Percentiles rank a stretch among this genome's conserved stretches.
phyloP scores from a whole-genome alignment of 139 green algal species.

The Coelastrella sp. region DNA sequence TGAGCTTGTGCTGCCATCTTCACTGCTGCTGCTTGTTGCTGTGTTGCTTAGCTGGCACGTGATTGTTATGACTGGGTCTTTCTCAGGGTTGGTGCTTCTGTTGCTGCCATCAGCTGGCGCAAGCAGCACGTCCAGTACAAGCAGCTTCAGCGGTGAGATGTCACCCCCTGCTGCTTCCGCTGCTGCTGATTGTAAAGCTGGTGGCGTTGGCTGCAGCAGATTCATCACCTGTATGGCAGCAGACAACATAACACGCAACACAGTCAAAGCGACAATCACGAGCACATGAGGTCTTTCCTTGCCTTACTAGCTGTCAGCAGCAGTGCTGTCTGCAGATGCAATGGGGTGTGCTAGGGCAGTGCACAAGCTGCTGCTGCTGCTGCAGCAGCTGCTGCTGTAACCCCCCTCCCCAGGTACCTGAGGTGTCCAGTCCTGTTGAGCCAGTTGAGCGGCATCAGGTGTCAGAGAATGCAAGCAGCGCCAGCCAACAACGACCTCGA shows the following conservation, averaged over 20 bases:
- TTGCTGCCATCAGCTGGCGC: conserved; percentile 60
- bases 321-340: too few relatives aligned
- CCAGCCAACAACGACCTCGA: conserved; percentile 71
- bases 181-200: conserved; percentile 16
- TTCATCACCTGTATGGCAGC: conserved; percentile 18
- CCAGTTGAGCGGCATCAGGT: conserved; percentile 82
- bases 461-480: conserved; percentile 61
- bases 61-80: conserved; percentile 77
- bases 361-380: too few relatives aligned
- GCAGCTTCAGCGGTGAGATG: conserved; percentile 66
- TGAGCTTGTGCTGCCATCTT: not conserved
- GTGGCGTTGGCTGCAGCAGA: conserved; percentile 16
- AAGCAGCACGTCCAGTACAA: conserved; percentile 71
- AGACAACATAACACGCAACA: not conserved
- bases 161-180: conserved; percentile 54
- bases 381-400: too few relatives aligned
- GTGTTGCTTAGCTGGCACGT: conserved; percentile 52
- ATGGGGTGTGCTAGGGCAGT: too few relatives aligned
- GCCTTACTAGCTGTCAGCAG: too few relatives aligned
- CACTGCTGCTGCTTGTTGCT: conserved; percentile 27
- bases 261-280: too few relatives aligned
- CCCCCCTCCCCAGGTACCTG: conserved; percentile 21
- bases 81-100: conserved; percentile 22
- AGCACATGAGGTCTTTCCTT: too few relatives aligned
- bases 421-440: conserved; percentile 65